phyloP scores from a whole-genome alignment of 2,329 filamentous ascomycete species.

The Apiospora phragmitis region DNA sequence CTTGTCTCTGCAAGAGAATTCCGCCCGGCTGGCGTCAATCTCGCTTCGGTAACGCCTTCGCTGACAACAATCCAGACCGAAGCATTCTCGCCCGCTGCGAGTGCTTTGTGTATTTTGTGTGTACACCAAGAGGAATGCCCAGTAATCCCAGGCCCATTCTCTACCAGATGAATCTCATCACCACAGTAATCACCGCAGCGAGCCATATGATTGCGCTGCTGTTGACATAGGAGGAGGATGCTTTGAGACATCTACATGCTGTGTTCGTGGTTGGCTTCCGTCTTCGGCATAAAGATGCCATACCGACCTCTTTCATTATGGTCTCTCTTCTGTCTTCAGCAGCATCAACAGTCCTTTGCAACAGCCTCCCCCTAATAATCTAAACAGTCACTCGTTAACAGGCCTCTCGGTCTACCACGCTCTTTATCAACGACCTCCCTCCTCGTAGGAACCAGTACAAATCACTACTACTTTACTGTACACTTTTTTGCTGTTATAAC shows the following conservation, averaged over 20 bases:
- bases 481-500: not conserved
- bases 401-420: not conserved
- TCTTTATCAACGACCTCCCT: slow-evolving; percentile 8
- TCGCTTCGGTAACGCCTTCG: not conserved
- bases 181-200: not conserved
- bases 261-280: slow-evolving; percentile 16
- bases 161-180: slow-evolving; percentile 10
- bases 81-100: not conserved
- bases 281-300: slow-evolving; percentile 30
- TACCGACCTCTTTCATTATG: slow-evolving; percentile 13
- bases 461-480: slow-evolving; percentile 8
- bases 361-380: slow-evolving; percentile 18
- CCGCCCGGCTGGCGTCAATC: not conserved
- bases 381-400: slow-evolving; percentile 17
- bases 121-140: slow-evolving; percentile 27
- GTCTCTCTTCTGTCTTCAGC: slow-evolving; percentile 15
- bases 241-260: slow-evolving; percentile 13
- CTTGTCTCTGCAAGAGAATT: not conserved
- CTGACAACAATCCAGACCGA: not conserved
- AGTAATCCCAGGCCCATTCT: slow-evolving; percentile 29
- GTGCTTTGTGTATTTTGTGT: not conserved
- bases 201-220: not conserved
- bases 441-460: not conserved
- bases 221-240: not conserved
- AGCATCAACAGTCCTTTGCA: slow-evolving; percentile 14